Conservation (phyloP, 345 rosid species). For the Populus alba region DNA sequence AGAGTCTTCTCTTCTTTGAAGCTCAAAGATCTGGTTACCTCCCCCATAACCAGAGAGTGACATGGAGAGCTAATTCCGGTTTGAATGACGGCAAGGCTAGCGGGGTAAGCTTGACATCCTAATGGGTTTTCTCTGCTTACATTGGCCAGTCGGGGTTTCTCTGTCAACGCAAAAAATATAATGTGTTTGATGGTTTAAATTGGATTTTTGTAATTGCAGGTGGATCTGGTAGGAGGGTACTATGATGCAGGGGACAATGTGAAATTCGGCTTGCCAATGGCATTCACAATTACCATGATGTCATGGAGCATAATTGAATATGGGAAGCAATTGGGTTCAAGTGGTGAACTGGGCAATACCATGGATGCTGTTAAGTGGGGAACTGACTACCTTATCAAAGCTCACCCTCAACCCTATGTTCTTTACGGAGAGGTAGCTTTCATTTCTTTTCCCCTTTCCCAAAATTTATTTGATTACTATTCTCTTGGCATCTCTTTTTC, state of each 20-base stretch:
- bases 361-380: conserved; percentile 96
- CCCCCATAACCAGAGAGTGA: conserved; percentile 80
- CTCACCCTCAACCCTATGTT: conserved; percentile 86
- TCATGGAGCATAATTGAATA: conserved; percentile 96
- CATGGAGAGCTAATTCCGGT: conserved; percentile 92
- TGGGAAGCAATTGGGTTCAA: conserved; percentile 65
- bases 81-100: conserved; percentile 91
- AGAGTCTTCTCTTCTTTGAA: conserved; percentile 94
- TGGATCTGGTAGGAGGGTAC: conserved; percentile 96
- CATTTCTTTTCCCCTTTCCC: background rate
- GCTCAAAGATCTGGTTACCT: conserved; percentile 97
- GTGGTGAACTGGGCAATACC: conserved; percentile 83
- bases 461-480: background rate
- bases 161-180: background rate
- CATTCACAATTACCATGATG: conserved; percentile 96
- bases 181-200: background rate
- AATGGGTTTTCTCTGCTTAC: background rate
- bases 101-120: conserved; percentile 55
- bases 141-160: background rate
- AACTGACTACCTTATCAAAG: conserved; percentile 91
- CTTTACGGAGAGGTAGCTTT: conserved; percentile 87
- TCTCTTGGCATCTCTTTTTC: background rate
- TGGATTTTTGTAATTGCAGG: conserved; percentile 38
- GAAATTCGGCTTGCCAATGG: conserved; percentile 98
- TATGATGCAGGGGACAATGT: conserved; percentile 99